Evolutionary conservation across 345 rosid genomes (phyloP).

Genomic region (Cardamine chenopodiifolia): DNA sequence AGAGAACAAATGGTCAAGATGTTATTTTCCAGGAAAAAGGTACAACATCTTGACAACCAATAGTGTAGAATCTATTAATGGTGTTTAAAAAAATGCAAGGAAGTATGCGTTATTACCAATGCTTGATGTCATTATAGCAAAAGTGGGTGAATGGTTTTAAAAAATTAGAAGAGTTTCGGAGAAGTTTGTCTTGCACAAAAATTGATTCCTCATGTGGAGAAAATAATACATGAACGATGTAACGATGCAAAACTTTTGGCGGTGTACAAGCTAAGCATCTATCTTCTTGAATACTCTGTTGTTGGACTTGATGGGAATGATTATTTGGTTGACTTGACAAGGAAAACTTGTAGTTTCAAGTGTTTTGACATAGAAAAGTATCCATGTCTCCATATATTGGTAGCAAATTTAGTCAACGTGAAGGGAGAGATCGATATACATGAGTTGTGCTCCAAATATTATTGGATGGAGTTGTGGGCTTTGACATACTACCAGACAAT

Average conservation of each 20-base stretch:
- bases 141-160: not conserved
- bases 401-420: too few species aligned
- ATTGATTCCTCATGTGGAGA: not conserved
- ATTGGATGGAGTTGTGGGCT: not conserved
- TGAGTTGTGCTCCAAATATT: slow-evolving; percentile 2
- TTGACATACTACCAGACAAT: not conserved
- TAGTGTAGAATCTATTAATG: not conserved
- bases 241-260: not conserved
- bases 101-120: too few species aligned
- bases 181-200: not conserved
- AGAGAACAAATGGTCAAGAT: not conserved
- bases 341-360: too few species aligned
- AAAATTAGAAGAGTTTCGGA: not conserved
- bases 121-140: not conserved
- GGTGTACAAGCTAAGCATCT: not conserved
- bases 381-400: too few species aligned
- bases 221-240: not conserved
- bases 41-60: not conserved
- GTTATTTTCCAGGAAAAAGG: not conserved
- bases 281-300: not conserved
- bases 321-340: not conserved
- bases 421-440: not conserved
- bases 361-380: too few species aligned
- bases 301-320: not conserved
- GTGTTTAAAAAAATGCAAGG: not conserved